These are phyloP conservation scores for Bipolaris victoriae DNA, from an alignment of 2,329 filamentous ascomycete genomes.

Conservation along the genomic window DNA sequence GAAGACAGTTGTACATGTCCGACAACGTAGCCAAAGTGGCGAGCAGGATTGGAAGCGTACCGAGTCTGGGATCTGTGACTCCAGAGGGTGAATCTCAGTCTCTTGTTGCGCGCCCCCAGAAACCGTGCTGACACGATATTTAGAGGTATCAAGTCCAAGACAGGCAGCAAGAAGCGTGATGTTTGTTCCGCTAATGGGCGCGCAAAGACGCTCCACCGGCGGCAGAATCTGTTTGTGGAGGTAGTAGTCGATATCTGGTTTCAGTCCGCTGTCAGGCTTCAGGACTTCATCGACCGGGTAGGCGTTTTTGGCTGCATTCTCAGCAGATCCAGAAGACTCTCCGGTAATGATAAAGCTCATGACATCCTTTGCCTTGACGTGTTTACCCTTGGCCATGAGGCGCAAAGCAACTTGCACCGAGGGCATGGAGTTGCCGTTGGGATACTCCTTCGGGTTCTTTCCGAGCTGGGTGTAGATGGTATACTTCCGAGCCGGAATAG, in stretches of 20 bases:
- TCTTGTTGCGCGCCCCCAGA: slow-evolving; percentile 55
- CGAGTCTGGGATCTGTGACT: slow-evolving; percentile 91
- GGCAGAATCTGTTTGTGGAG: slow-evolving; percentile 98
- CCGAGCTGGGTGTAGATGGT: slow-evolving; percentile 98
- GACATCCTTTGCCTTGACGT: slow-evolving; percentile 89
- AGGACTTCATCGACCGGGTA: slow-evolving; percentile 84
- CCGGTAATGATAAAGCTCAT: slow-evolving; percentile 94
- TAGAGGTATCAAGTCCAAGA: slow-evolving; percentile 86
- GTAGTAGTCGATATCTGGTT: slow-evolving; percentile 96
- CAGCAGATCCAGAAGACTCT: slow-evolving; percentile 65
- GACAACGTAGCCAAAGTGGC: slow-evolving; percentile 78
- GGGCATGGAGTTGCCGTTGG: slow-evolving; percentile 93
- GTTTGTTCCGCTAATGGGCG: slow-evolving; percentile 92
- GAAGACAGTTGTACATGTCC: slow-evolving; percentile 74
- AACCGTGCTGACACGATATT: slow-evolving; percentile 75
- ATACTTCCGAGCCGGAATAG: slow-evolving; percentile 82
- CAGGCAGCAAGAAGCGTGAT: slow-evolving; percentile 89
- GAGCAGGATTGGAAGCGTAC: slow-evolving; percentile 85
- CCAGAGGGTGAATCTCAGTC: slow-evolving; percentile 77
- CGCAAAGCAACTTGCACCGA: slow-evolving; percentile 94
- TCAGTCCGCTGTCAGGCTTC: slow-evolving; percentile 74
- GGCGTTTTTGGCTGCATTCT: slow-evolving; percentile 83
- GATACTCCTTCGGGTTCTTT: slow-evolving; percentile 91
- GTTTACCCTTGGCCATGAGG: slow-evolving; percentile 84
- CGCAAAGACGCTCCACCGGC: slow-evolving; percentile 95